Conservation (phyloP, 768 basidiomycete species). For the Russula vinacea region DNA sequence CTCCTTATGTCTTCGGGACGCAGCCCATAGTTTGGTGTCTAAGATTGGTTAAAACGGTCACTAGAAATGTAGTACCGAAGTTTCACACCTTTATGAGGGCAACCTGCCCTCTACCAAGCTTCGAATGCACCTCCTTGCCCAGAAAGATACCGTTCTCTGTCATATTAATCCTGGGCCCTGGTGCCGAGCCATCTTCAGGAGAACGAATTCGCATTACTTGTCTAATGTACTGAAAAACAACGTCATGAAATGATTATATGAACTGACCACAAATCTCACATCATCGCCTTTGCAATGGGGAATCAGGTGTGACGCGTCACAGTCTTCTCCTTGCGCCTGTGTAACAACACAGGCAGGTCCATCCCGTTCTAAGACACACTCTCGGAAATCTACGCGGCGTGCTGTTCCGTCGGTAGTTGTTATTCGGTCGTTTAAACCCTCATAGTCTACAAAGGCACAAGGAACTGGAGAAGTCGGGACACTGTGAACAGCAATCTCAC, state of each 20-base stretch:
- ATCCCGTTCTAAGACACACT: background rate
- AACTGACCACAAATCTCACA: slow-evolving; percentile 1
- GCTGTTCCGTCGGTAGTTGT: background rate
- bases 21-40: slow-evolving; percentile 11
- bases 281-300: background rate
- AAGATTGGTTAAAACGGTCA: slow-evolving; percentile 6
- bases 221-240: background rate
- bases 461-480: background rate
- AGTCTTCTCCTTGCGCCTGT: rapidly evolving
- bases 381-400: background rate
- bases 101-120: background rate
- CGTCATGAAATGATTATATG: background rate
- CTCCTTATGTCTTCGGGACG: background rate
- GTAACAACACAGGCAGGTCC: slow-evolving; percentile 4
- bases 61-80: background rate
- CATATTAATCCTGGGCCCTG: background rate
- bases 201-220: background rate
- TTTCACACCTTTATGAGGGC: slow-evolving; percentile 9
- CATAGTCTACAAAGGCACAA: background rate
- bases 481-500: background rate
- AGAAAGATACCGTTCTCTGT: background rate
- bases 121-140: background rate
- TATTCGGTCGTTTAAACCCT: background rate
- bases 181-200: background rate
- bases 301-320: slow-evolving; percentile 2